phyloP scores from a whole-genome alignment of 192 early-diverging fungal species.

The Backusella circina region DNA sequence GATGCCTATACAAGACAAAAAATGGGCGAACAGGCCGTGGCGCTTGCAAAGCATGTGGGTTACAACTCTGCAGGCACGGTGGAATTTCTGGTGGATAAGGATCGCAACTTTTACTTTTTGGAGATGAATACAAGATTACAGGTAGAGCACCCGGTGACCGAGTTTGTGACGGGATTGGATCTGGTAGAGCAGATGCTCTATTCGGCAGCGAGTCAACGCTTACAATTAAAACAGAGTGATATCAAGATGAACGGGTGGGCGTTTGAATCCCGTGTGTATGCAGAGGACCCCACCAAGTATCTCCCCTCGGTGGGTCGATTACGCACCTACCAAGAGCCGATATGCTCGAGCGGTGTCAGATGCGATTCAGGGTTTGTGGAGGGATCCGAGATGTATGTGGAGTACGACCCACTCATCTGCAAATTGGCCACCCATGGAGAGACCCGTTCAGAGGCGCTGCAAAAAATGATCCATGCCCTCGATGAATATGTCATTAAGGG shows the following conservation, averaged over 20 bases:
- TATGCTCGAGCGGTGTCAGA: conserved; percentile 59
- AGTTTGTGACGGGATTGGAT: conserved; percentile 81
- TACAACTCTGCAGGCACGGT: conserved; percentile 77
- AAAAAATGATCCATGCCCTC: conserved; percentile 76
- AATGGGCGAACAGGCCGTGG: conserved; percentile 79
- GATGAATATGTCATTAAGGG: conserved; percentile 92
- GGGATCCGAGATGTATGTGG: conserved; percentile 90
- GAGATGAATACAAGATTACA: conserved; percentile 83
- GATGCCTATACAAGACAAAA: conserved; percentile 56
- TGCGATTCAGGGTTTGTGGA: conserved; percentile 92
- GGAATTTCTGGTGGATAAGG: conserved; percentile 69
- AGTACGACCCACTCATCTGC: conserved; percentile 96
- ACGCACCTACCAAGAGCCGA: conserved; percentile 81
- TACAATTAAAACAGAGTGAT: conserved; percentile 71
- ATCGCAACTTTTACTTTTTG: conserved; percentile 76
- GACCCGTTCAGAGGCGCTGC: conserved; percentile 72
- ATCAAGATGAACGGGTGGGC: conserved; percentile 86
- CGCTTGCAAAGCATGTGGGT: conserved; percentile 68
- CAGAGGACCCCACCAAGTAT: conserved; percentile 93
- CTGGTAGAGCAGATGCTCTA: conserved; percentile 96
- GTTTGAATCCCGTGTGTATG: conserved; percentile 93
- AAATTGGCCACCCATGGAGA: conserved; percentile 86
- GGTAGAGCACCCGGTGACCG: conserved; percentile 81
- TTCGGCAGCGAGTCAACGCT: conserved; percentile 75
- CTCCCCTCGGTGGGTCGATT: conserved; percentile 90